Evolutionary conservation across 192 early-diverging fungal species (phyloP).

Genomic region (Linnemannia schmuckeri): DNA sequence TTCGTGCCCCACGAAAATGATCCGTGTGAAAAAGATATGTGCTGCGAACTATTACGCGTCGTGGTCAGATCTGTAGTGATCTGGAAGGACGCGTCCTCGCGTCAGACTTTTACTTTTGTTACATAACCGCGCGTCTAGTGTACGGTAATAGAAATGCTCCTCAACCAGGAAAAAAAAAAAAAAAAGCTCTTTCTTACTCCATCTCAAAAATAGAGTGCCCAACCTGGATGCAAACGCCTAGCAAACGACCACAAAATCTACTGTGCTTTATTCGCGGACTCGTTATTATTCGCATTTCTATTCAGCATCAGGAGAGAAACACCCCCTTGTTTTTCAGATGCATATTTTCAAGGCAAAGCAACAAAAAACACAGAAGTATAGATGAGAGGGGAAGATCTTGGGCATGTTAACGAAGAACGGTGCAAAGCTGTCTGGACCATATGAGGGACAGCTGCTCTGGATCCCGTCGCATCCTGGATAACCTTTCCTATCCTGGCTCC

Average conservation of each 20-base stretch:
- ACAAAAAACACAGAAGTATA: neutral
- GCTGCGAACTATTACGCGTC: neutral
- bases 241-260: neutral
- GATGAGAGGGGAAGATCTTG: neutral
- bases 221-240: neutral
- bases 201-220: slow-evolving; percentile 3
- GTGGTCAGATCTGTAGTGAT: neutral
- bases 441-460: neutral
- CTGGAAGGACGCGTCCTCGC: neutral
- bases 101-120: neutral
- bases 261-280: neutral
- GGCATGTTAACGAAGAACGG: neutral
- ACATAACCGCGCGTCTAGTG: neutral
- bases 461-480: slow-evolving; percentile 13
- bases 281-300: neutral
- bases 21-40: neutral
- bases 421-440: neutral
- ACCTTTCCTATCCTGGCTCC: neutral
- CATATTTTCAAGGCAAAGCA: neutral
- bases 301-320: neutral
- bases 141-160: neutral
- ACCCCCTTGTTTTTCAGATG: neutral
- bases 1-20: slow-evolving; percentile 5
- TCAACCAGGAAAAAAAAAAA: neutral
- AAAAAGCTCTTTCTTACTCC: neutral